phyloP scores from a whole-genome alignment of 164 flowering plant species.

The Aristolochia contorta region DNA sequence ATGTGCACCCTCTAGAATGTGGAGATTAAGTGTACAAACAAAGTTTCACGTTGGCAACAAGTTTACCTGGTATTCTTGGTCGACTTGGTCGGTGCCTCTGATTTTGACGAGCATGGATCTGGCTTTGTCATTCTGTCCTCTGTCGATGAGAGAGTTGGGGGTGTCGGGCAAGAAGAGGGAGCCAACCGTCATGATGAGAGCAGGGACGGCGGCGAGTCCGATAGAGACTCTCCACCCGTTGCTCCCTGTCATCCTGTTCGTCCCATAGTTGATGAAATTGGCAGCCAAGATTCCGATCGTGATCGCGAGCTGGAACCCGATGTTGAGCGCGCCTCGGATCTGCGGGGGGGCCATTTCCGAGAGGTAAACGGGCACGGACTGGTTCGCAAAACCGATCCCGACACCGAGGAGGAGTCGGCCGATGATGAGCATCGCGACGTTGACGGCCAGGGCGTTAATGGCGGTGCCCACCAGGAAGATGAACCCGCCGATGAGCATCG shows the following conservation, averaged over 20 bases:
- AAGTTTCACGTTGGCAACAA: too few species aligned
- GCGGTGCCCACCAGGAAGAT: conserved; percentile 22
- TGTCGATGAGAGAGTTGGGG: conserved; percentile 10
- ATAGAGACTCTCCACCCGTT: conserved; percentile 8
- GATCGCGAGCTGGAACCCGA: conserved; percentile 9
- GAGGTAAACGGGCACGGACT: conserved; percentile 9
- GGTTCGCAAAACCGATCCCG: not conserved
- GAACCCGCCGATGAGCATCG: conserved; percentile 21
- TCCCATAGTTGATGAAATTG: conserved; percentile 9
- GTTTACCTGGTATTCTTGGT: conserved; percentile 5
- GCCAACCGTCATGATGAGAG: conserved; percentile 10
- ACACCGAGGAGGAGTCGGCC: conserved; percentile 33
- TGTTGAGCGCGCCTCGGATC: conserved; percentile 4
- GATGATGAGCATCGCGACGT: conserved; percentile 20
- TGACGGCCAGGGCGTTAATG: conserved; percentile 21
- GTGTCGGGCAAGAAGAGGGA: conserved; percentile 10
- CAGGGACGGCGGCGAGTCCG: conserved; percentile 8
- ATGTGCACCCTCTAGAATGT: too few species aligned
- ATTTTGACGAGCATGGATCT: not conserved
- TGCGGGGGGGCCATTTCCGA: conserved; percentile 13
- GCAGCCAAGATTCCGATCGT: conserved; percentile 11
- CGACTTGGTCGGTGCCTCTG: conserved; percentile 8
- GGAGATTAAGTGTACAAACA: too few species aligned
- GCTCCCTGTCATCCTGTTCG: conserved; percentile 8
- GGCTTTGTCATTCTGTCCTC: conserved; percentile 5